Evolutionary conservation across 2,329 filamentous ascomycete genomes (phyloP).

Genomic region (Hymenoscyphus infarciens): DNA sequence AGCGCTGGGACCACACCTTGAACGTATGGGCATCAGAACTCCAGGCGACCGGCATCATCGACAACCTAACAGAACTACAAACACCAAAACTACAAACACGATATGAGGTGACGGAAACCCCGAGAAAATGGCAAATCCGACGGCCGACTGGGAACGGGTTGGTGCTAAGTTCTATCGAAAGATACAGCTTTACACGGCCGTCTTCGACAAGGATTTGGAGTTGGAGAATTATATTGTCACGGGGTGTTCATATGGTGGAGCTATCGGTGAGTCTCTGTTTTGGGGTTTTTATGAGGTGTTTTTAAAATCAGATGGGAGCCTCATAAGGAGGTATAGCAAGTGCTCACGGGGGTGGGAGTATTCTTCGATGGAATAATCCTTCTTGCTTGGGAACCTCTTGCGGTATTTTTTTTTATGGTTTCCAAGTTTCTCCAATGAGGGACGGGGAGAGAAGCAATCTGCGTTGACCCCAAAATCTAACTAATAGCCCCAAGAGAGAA

Average conservation of each 20-base stretch:
- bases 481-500: not conserved
- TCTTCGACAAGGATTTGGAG: conserved; percentile 91
- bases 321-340: not conserved
- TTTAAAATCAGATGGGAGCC: not conserved
- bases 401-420: not conserved
- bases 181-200: conserved; percentile 83
- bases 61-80: conserved; percentile 1
- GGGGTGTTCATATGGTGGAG: conserved; percentile 89
- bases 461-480: no score
- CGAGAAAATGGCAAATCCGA: conserved; percentile 34
- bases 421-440: not conserved
- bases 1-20: conserved; percentile 33
- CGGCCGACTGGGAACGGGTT: conserved; percentile 87
- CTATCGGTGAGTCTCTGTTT: conserved; percentile 65
- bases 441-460: not conserved
- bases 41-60: conserved; percentile 3
- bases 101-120: conserved; percentile 20
- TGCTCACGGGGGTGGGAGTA: not conserved
- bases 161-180: conserved; percentile 95
- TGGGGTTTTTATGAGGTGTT: not conserved
- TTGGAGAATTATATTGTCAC: conserved; percentile 91
- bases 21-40: conserved; percentile 6
- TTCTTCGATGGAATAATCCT: not conserved
- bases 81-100: conserved; percentile 7
- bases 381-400: not conserved